phyloP scores from a whole-genome alignment of 2,329 filamentous ascomycete species.

The Fusarium fujikuroi region DNA sequence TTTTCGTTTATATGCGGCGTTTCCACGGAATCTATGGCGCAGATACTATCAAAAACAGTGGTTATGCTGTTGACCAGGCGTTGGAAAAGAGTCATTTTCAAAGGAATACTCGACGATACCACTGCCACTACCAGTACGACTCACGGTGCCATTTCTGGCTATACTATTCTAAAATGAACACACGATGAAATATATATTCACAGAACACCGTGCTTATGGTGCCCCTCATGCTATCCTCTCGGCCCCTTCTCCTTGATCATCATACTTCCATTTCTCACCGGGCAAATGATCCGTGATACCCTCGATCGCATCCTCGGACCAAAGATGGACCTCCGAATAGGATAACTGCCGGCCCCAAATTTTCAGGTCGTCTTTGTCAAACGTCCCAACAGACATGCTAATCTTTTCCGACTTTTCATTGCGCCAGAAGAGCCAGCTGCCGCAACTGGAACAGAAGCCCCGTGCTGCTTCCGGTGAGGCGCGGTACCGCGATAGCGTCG shows the following conservation, averaged over 20 bases:
- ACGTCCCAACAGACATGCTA: slow-evolving; percentile 55
- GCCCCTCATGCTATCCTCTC: slow-evolving; percentile 18
- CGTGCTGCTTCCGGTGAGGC: slow-evolving; percentile 55
- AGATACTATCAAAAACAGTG: background rate
- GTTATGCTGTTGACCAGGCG: slow-evolving; percentile 13
- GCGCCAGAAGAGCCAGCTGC: slow-evolving; percentile 61
- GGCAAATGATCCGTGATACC: slow-evolving; percentile 59
- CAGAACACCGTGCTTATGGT: background rate
- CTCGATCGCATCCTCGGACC: slow-evolving; percentile 57
- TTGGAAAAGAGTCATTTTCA: slow-evolving; percentile 12
- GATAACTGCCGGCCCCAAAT: slow-evolving; percentile 55
- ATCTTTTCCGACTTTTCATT: slow-evolving; percentile 45
- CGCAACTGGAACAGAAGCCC: slow-evolving; percentile 61
- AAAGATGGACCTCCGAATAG: slow-evolving; percentile 53
- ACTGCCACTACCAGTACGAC: slow-evolving; percentile 11
- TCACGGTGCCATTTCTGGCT: background rate
- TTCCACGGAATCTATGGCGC: background rate
- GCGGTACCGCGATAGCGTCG: slow-evolving; percentile 53
- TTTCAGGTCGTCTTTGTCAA: slow-evolving; percentile 57
- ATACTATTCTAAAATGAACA: background rate
- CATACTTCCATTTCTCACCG: slow-evolving; percentile 40
- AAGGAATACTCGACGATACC: slow-evolving; percentile 29
- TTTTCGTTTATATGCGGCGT: slow-evolving; percentile 19
- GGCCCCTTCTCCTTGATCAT: slow-evolving; percentile 38
- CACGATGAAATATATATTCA: background rate